A percentile compares a stretch with the other conserved stretches of the same genome.
These are phyloP conservation scores for Verticillium isaacii DNA, from an alignment of 2,329 filamentous ascomycete species.

Conservation along the genomic window DNA sequence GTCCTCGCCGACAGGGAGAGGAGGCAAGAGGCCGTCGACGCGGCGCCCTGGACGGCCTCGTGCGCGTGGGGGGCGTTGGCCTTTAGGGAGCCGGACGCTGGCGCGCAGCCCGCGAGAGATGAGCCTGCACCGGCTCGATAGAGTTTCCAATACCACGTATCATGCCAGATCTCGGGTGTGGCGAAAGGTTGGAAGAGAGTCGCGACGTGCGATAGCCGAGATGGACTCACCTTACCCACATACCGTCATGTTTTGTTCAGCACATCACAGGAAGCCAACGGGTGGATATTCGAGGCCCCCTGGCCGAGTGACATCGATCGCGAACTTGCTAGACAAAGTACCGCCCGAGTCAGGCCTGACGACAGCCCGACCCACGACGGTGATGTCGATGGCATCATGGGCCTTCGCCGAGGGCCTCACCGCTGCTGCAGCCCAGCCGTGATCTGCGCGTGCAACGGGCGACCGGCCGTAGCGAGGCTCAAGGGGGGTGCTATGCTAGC, in stretches of 20 bases:
- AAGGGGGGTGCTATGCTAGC: too few species aligned
- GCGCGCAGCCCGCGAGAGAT: not conserved
- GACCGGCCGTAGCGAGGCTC: too few species aligned
- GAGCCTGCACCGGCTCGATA: not conserved
- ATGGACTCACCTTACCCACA: too few species aligned
- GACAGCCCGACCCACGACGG: too few species aligned
- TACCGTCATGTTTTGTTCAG: too few species aligned
- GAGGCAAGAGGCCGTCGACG: constrained; percentile 34
- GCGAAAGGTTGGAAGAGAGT: not conserved
- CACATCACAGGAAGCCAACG: too few species aligned
- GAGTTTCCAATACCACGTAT: not conserved
- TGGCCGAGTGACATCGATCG: too few species aligned
- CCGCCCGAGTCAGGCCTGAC: too few species aligned
- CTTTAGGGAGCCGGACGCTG: constrained; percentile 22
- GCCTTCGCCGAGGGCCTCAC: not conserved
- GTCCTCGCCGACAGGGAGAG: constrained; percentile 34
- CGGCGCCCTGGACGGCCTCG: constrained; percentile 38
- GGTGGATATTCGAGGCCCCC: too few species aligned
- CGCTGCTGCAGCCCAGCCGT: too few species aligned
- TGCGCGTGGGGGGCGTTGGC: constrained; percentile 46
- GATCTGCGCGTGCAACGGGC: not conserved
- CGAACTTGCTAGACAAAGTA: too few species aligned
- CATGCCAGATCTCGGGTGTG: not conserved
- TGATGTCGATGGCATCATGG: not conserved
- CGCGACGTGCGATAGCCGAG: not conserved